Conservation (phyloP, 768 basidiomycete species). For the Suillus ampliporus region DNA sequence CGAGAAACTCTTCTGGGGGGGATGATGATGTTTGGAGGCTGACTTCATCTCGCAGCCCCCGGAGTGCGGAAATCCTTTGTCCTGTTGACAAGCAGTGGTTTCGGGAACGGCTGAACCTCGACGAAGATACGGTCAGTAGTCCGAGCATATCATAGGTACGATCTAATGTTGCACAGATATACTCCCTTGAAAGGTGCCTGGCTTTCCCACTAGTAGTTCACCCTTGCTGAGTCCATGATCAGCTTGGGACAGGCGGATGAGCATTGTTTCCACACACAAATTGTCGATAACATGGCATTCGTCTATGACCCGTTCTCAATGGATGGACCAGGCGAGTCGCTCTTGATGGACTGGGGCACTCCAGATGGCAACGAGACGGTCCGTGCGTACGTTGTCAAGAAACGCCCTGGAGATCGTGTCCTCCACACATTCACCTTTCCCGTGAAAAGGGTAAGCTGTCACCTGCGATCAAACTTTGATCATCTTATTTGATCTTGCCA, state of each 20-base stretch:
- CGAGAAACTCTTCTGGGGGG: conserved; percentile 16
- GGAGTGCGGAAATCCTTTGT: conserved; percentile 34
- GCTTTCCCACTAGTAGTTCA: neutral
- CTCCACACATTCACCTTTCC: conserved; percentile 61
- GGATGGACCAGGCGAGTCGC: conserved; percentile 48
- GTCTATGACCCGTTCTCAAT: conserved; percentile 61
- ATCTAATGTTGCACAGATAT: conserved; percentile 24
- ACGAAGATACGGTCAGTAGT: conserved; percentile 48
- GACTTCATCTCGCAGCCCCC: conserved; percentile 47
- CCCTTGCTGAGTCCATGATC: conserved; percentile 10
- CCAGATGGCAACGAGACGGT: conserved; percentile 39
- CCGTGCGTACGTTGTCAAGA: conserved; percentile 38
- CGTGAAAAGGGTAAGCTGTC: conserved; percentile 44
- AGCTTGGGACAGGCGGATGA: conserved; percentile 45
- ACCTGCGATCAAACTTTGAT: conserved; percentile 8
- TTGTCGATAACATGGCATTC: conserved; percentile 48
- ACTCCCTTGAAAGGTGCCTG: conserved; percentile 35
- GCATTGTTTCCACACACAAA: conserved; percentile 50
- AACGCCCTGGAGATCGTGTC: conserved; percentile 24
- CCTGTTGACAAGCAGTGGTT: conserved; percentile 38
- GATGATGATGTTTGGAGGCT: conserved; percentile 43
- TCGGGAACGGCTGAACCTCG: conserved; percentile 35
- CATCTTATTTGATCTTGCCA: conserved; percentile 25
- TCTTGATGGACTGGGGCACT: conserved; percentile 61
- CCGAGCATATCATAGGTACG: conserved; percentile 4